Base-by-base conservation (phyloP, 352 stramenopile genomes). In the Phytophthora ohioensis region DNA sequence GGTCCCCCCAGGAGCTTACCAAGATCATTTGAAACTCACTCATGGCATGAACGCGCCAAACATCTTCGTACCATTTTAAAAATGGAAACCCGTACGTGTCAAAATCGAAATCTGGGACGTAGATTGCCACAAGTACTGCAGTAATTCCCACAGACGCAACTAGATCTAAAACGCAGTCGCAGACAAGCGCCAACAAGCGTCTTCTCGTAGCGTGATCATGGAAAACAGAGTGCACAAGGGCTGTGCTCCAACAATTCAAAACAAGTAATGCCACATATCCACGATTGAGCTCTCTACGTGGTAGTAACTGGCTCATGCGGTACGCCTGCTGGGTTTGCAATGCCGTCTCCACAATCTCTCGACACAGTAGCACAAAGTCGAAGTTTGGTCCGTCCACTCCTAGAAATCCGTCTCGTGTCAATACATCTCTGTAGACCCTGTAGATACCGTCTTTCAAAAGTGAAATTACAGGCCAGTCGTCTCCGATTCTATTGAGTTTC, bases 11-110 rank as follows among this genome's bases (percentile, higher is more conserved):
- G 0, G 75, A 84, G 6, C 34, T 47, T 8, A 85, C 78, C 9
- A 83, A 41, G 27, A 83, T 53, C 35, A 91, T 64, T 45, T 75
- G 69, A 51, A 88, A 81, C n/a, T 88, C 78, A 46, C 75, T 85
- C 36, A 79, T 73, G 2, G 70, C 70, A 39, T 82, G 67, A 15
- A 79, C 70, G 5, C 76, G 68, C 80, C 78, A 86, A 7, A 49
- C 43, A 49, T 88, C 73, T 30, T 77, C 62, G 47, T 77, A 87
- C 80, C 80, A 91, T 42, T 78, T 80, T 4, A 55, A 15, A 32
- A 67, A 54, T 2, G 61, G 60, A 38, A 78, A 84, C 5, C 57
- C 67, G 13, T 64, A 47, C 0, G 48, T 72, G 0, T 36, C 9
- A 10, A 55, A 49, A n/a, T 75, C 52, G 21, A 75, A 74, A 43